These are phyloP conservation scores for Malus hybrid DNA, from an alignment of 331 rosid species.

Conservation along the genomic window DNA sequence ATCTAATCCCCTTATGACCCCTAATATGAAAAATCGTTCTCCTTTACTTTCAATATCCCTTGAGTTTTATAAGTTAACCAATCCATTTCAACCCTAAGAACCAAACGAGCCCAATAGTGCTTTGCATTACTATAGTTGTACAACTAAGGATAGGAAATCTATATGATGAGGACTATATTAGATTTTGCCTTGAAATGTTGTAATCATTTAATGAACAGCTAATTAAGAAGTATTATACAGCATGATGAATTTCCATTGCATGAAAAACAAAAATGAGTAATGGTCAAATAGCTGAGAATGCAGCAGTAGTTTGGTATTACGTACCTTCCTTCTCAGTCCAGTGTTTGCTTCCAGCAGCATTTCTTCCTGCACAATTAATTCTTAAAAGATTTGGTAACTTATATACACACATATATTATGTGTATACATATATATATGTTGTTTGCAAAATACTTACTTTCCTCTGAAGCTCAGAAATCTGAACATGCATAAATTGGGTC, in stretches of 20 bases:
- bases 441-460: conserved; percentile 26
- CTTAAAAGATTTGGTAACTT: background rate
- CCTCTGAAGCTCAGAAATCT: conserved; percentile 49
- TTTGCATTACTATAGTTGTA: too few species aligned
- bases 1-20: too few species aligned
- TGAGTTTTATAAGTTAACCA: too few species aligned
- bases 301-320: background rate
- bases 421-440: background rate
- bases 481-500: conserved; percentile 57
- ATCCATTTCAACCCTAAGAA: too few species aligned
- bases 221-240: too few species aligned
- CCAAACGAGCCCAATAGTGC: too few species aligned
- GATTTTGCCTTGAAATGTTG: too few species aligned
- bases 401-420: background rate
- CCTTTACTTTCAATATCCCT: too few species aligned
- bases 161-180: too few species aligned
- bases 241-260: background rate
- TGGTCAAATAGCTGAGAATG: background rate
- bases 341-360: conserved; percentile 48
- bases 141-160: too few species aligned
- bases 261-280: background rate
- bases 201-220: too few species aligned
- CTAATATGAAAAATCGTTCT: too few species aligned
- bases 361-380: conserved; percentile 39
- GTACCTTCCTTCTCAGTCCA: conserved; percentile 46